Evolutionary conservation across 495 filamentous ascomycete genomes (phyloP), one percentile per base, ranked within the genome.

Genomic region (Penicillium daleae): DNA sequence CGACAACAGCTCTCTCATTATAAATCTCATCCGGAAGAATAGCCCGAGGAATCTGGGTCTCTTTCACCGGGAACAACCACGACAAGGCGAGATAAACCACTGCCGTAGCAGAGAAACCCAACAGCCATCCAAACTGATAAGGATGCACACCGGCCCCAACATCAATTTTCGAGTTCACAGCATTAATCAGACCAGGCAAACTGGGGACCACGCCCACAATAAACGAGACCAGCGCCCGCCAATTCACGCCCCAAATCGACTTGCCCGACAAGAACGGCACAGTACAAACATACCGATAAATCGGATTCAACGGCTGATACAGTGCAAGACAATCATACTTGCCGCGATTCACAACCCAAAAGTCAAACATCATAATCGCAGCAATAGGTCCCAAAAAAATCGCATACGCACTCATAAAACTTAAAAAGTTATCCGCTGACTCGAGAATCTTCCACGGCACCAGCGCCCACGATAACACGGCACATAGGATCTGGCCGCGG

Each of bases 321-420:
- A 83, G 56, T 15, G 78, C 79, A 10, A 85, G 80, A 0, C 84
- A 80, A 68, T 91, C 86, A 65, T 88, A 86, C 46, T 83, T 79
- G 33, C 79, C 69, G n/a, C 66, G 69, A 64, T 90, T 87, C 17
- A 91, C 71, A 54, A 89, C 67, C 88, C 87, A 91, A 72, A 83
- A 91, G 66, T 92, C 89, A 19, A 81, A 80, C 0, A 84, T 75
- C 75, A 92, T 85, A 60, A 91, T 87, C 13, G 84, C 85, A 10
- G 84, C 86, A 49, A 92, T 86, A 0, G 89, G 89, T 0, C 83
- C 88, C 3, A 91, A 78, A 76, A 92, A 91, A 35, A 91, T 82
- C 17, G 84, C 81, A 56, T 88, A 87, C 1, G 83, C 85, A 21
- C 81, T 79, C 85, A 89, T 86, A 75, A 89, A 89, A 50, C 75